phyloP scores from a whole-genome alignment of 331 rosid species.

The Telfairia occidentalis region DNA sequence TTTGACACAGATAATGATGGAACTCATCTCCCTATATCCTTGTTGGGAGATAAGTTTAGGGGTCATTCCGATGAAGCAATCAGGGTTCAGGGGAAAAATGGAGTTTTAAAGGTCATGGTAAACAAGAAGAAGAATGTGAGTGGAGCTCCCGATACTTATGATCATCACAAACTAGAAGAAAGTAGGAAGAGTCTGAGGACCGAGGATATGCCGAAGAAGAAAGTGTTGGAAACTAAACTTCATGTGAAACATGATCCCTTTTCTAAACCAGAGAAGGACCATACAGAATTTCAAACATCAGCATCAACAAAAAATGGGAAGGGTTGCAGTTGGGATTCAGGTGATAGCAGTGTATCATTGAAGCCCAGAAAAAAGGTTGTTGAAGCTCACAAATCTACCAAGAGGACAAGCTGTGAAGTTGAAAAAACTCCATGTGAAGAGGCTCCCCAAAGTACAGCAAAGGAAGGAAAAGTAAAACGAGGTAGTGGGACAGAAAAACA shows the following conservation, averaged over 20 bases:
- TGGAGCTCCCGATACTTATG: slow-evolving; percentile 31
- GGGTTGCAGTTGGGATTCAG: slow-evolving; percentile 48
- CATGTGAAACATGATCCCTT: slow-evolving; percentile 30
- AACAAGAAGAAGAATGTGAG: slow-evolving; percentile 47
- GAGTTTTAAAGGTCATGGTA: slow-evolving; percentile 87
- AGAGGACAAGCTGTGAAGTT: slow-evolving; percentile 25
- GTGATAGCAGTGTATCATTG: slow-evolving; percentile 56
- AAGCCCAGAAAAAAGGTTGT: slow-evolving; percentile 36
- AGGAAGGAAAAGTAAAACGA: slow-evolving; percentile 72
- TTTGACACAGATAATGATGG: slow-evolving; percentile 32
- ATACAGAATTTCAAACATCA: slow-evolving; percentile 30
- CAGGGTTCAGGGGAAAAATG: slow-evolving; percentile 94
- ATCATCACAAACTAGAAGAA: slow-evolving; percentile 37
- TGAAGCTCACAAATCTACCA: slow-evolving; percentile 32
- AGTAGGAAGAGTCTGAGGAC: slow-evolving; percentile 31
- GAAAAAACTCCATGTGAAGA: slow-evolving; percentile 56
- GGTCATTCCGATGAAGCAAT: slow-evolving; percentile 54
- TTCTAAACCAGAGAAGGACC: slow-evolving; percentile 39
- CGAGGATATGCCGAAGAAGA: slow-evolving; percentile 41
- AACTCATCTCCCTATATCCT: slow-evolving; percentile 25
- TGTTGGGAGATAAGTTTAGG: slow-evolving; percentile 44
- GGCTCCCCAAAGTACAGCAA: slow-evolving; percentile 28
- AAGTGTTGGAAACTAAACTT: slow-evolving; percentile 33
- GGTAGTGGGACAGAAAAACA: slow-evolving; percentile 99
- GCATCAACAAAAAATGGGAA: slow-evolving; percentile 45